Conservation (phyloP, 2,329 filamentous ascomycete genomes). For the Zopfia rhizophila region DNA sequence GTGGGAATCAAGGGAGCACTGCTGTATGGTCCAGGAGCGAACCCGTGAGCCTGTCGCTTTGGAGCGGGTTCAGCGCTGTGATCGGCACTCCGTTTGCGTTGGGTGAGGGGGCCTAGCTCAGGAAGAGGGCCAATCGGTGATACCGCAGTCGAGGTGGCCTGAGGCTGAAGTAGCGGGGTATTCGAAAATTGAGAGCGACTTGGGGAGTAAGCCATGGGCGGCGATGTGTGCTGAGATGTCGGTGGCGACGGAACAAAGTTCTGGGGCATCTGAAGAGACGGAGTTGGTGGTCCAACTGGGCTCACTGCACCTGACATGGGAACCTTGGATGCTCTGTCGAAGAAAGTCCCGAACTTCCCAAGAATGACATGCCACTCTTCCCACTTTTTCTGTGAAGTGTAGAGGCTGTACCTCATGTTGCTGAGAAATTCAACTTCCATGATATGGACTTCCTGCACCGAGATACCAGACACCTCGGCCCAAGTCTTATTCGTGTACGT, state of each 20-base stretch:
- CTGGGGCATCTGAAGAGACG: constrained; percentile 52
- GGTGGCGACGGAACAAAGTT: constrained; percentile 63
- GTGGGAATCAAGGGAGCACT: constrained; percentile 48
- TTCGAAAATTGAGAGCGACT: constrained; percentile 55
- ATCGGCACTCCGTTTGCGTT: constrained; percentile 70
- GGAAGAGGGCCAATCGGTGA: constrained; percentile 57
- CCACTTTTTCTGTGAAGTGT: constrained; percentile 89
- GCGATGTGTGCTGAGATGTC: constrained; percentile 61
- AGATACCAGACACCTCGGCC: constrained; percentile 96
- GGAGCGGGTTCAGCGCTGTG: constrained; percentile 64
- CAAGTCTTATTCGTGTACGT: constrained; percentile 99
- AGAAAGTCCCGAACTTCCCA: constrained; percentile 83
- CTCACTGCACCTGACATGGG: constrained; percentile 53
- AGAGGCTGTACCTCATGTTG: constrained; percentile 95
- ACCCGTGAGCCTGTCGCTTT: constrained; percentile 61
- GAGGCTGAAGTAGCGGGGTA: constrained; percentile 51
- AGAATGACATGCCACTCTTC: constrained; percentile 85
- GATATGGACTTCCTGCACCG: constrained; percentile 93
- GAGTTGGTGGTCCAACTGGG: constrained; percentile 43
- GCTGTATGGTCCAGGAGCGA: constrained; percentile 48
- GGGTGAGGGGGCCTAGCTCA: constrained; percentile 49
- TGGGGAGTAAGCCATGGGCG: constrained; percentile 56
- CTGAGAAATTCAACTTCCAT: constrained; percentile 99
- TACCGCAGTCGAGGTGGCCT: constrained; percentile 54
- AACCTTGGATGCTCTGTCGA: constrained; percentile 72